Conservation (phyloP, 2,329 filamentous ascomycete species). For the Venturia pyrina region DNA sequence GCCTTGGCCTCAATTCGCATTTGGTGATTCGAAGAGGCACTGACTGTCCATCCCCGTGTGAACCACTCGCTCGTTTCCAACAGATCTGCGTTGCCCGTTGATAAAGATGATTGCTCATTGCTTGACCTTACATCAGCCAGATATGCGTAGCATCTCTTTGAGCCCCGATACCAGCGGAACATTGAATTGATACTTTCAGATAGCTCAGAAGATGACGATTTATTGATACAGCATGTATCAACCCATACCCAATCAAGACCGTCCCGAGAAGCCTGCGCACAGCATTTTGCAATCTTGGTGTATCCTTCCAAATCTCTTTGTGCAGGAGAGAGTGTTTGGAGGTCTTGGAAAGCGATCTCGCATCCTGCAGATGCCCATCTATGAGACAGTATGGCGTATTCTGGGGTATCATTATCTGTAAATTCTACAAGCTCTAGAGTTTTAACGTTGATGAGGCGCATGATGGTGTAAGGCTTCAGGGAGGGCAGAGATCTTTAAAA, state of each 20-base stretch:
- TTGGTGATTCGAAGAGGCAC: not conserved
- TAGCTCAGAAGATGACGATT: no score
- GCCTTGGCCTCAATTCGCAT: not conserved
- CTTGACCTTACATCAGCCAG: not conserved
- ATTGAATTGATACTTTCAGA: no score
- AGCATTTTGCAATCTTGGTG: slow-evolving; percentile 12
- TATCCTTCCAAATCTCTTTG: slow-evolving; percentile 7
- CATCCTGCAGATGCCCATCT: slow-evolving; percentile 3
- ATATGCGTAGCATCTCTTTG: no score
- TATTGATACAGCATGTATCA: slow-evolving; percentile 13
- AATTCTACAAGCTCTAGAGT: slow-evolving; percentile 3
- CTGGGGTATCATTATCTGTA: not conserved
- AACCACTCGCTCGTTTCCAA: slow-evolving; percentile 11
- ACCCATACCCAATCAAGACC: slow-evolving; percentile 10
- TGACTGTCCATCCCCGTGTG: slow-evolving; percentile 12
- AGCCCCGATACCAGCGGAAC: no score
- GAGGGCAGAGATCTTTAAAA: no score
- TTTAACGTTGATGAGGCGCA: slow-evolving; percentile 5
- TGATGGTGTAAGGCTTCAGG: not conserved
- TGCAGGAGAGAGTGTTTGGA: not conserved
- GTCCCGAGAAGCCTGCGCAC: slow-evolving; percentile 9
- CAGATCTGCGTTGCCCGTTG: not conserved
- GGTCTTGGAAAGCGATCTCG: slow-evolving; percentile 6
- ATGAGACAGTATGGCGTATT: slow-evolving; percentile 11
- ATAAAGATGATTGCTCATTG: not conserved